These are phyloP conservation scores for Neltuma alba DNA, from an alignment of 306 rosid species.

Conservation along the genomic window DNA sequence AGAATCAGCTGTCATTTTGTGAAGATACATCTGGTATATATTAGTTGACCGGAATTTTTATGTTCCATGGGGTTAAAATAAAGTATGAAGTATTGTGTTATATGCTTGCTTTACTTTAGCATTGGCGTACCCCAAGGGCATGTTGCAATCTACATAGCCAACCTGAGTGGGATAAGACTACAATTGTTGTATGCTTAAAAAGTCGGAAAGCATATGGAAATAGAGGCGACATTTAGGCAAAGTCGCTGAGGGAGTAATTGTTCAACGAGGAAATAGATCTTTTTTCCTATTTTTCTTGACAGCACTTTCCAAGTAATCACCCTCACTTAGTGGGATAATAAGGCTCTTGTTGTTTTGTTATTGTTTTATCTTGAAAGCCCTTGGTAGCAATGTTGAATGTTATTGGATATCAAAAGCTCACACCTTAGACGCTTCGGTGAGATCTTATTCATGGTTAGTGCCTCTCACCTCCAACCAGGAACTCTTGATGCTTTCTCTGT, in stretches of 20 bases:
- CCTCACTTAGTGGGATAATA: too few relatives aligned
- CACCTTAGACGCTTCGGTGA: neutral
- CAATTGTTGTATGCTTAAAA: neutral
- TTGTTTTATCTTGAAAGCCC: neutral
- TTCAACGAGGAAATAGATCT: neutral
- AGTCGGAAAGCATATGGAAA: neutral
- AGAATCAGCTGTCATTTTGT: neutral
- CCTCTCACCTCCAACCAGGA: neutral
- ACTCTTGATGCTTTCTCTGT: neutral
- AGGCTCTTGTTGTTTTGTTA: too few relatives aligned
- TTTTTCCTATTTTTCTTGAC: neutral
- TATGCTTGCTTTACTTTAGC: neutral
- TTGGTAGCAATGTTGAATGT: neutral
- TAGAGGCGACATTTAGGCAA: too few relatives aligned
- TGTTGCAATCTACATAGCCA: neutral
- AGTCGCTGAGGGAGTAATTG: neutral
- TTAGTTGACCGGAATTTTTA: too few relatives aligned
- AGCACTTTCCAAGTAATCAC: neutral
- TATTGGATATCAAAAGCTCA: neutral
- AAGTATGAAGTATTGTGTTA: neutral
- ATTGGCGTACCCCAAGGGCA: neutral
- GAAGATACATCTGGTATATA: neutral
- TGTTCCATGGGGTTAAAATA: neutral
- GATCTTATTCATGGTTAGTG: neutral
- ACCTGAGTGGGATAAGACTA: neutral